Conservation (phyloP, 2,329 filamentous ascomycete genomes). For the Penicillium sp. region DNA sequence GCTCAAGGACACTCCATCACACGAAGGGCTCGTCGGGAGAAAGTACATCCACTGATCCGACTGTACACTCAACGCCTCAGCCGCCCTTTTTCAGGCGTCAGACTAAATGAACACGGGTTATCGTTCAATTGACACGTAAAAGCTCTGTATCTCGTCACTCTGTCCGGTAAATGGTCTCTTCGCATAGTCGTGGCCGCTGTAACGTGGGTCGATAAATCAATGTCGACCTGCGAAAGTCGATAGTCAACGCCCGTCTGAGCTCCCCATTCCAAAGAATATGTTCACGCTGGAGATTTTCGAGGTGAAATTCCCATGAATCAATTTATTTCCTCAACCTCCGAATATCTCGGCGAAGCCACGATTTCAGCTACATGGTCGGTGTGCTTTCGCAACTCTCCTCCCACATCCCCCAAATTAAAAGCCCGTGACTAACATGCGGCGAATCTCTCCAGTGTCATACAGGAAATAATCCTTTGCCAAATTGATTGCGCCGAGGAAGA, state of each 20-base stretch:
- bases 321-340: neutral
- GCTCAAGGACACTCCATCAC: too few relatives aligned
- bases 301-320: neutral
- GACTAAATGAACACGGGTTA: too few relatives aligned
- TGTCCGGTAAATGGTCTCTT: too few relatives aligned
- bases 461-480: slow-evolving; percentile 1
- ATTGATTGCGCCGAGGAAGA: slow-evolving; percentile 13
- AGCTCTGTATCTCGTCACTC: too few relatives aligned
- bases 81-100: too few relatives aligned
- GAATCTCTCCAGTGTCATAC: too few relatives aligned
- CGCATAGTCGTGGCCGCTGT: neutral
- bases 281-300: slow-evolving; percentile 3
- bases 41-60: too few relatives aligned
- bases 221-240: slow-evolving; percentile 3
- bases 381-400: neutral
- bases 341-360: neutral
- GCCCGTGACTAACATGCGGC: too few relatives aligned
- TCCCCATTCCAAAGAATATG: slow-evolving; percentile 5
- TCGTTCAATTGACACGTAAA: too few relatives aligned
- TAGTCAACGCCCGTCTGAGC: slow-evolving; percentile 4
- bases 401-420: too few relatives aligned
- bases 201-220: neutral
- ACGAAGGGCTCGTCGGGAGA: too few relatives aligned
- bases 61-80: too few relatives aligned
- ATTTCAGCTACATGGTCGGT: neutral